A percentile compares a stretch with the other conserved stretches of the same genome.
Evolutionary conservation across 352 stramenopile genomes (phyloP).

Genomic region (Nothophytophthora sp.): DNA sequence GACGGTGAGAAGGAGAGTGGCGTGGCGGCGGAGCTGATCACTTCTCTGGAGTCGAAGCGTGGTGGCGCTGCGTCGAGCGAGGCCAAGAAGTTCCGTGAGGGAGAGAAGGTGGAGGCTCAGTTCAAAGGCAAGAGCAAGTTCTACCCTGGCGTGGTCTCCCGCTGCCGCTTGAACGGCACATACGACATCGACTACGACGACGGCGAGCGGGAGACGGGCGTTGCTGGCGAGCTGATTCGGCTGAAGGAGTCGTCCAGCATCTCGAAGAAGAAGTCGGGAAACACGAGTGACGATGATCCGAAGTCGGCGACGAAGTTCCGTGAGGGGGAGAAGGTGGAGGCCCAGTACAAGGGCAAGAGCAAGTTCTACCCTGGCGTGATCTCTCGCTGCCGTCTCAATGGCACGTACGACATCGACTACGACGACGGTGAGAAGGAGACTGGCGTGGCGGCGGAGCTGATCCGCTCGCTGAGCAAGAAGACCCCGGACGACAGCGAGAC

Average conservation of each 20-base stretch:
- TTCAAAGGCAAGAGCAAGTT: conserved; percentile 12
- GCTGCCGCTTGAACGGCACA: neutral
- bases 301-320: conserved; percentile 14
- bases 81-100: conserved; percentile 8
- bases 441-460: conserved; percentile 23
- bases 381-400: conserved; percentile 37
- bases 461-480: conserved; percentile 22
- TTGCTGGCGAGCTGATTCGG: conserved; percentile 31
- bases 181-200: conserved; percentile 20
- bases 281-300: neutral
- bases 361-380: conserved; percentile 44
- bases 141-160: conserved; percentile 3
- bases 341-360: conserved; percentile 43
- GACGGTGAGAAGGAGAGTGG: conserved; percentile 10
- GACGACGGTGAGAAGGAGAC: conserved; percentile 70
- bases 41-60: conserved; percentile 1
- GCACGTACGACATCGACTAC: conserved; percentile 61
- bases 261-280: too few relatives aligned
- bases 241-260: conserved; percentile 1
- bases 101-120: conserved; percentile 10
- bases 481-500: conserved; percentile 33
- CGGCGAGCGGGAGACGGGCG: conserved; percentile 31
- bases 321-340: conserved; percentile 31
- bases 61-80: conserved; percentile 3
- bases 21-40: conserved; percentile 12